Evolutionary conservation across 73 alveolate genomes (phyloP), one percentile per base, ranked within the genome.

Genomic region (Durusdinium trenchii): DNA sequence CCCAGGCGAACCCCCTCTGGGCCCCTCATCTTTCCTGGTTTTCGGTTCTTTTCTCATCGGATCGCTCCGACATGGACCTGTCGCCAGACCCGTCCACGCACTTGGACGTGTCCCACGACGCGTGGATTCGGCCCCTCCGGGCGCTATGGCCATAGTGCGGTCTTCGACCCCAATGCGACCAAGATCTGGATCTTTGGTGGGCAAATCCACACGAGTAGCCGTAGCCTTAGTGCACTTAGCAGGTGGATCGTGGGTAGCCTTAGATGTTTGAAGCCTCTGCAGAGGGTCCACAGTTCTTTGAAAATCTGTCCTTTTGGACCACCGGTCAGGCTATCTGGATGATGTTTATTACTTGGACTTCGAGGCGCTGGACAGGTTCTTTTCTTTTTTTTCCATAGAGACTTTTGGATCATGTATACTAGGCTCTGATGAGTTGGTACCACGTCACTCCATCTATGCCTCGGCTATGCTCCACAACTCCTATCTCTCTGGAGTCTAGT

Each of bases 111-210:
- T 64, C 40, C 79, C 14, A 64, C 43, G 45, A 64, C 79, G 43
- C 14, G 35, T 64, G 79, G 79, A n/a, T 6, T 6, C 79, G 30
- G 42, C 6, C 23, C 40, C 10, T 30, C 79, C 10, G 79, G 79
- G 6, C 23, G 79, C 43, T 64, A 64, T 64, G 79, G 79, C 10
- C 79, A 64, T 30, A 64, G 45, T 12, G 79, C 79, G 10, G 79
- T 64, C 12, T 14, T 64, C 45, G 79, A 9, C 23, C n/a, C n/a
- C n/a, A 12, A 23, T 14, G 79, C 23, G 14, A 42, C 45, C 14
- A 64, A 9, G 79, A 64, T 64, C 42, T 64, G 79, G 79, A 26
- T 30, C 79, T 64, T 64, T 64, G 79, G 79, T 64, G 79, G 79
- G 6, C 79, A 30, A n/a, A n/a, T n/a, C 40, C 45, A 26, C 79